phyloP scores from a whole-genome alignment of 768 basidiomycete genomes.

The Paxillus rubicundulus region DNA sequence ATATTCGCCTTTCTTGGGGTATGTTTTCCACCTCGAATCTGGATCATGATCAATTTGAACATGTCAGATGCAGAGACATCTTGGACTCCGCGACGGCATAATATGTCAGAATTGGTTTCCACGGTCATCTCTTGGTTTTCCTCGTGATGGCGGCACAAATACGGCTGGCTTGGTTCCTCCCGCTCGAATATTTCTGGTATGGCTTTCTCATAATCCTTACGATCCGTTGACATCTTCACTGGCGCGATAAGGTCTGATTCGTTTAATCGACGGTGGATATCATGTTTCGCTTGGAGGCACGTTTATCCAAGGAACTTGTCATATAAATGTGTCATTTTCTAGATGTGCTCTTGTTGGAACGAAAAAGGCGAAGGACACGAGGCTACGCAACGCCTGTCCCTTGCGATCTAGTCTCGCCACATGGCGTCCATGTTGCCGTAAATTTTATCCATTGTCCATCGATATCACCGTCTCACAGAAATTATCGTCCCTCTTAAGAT shows the following conservation, averaged over 20 bases:
- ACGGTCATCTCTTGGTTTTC: conserved; percentile 6
- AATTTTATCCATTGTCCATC: conserved; percentile 8
- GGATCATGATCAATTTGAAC: no score
- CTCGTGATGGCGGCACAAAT: not conserved
- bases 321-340: conserved; percentile 9
- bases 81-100: conserved; percentile 27
- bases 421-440: not conserved
- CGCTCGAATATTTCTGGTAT: no score
- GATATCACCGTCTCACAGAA: not conserved
- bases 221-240: conserved; percentile 3
- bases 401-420: conserved; percentile 4
- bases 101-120: conserved; percentile 19
- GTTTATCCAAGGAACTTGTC: conserved; percentile 4
- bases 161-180: no score
- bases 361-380: conserved; percentile 18
- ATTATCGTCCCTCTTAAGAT: not conserved
- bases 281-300: not conserved
- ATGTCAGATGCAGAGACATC: not conserved
- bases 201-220: not conserved
- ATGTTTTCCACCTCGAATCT: no score
- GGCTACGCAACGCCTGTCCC: conserved; percentile 6
- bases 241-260: not conserved
- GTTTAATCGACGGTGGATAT: no score
- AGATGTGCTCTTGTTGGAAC: conserved; percentile 29
- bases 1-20: no score